Base-by-base conservation (phyloP, 2,329 filamentous ascomycete genomes). In the Diplodia mutila region DNA sequence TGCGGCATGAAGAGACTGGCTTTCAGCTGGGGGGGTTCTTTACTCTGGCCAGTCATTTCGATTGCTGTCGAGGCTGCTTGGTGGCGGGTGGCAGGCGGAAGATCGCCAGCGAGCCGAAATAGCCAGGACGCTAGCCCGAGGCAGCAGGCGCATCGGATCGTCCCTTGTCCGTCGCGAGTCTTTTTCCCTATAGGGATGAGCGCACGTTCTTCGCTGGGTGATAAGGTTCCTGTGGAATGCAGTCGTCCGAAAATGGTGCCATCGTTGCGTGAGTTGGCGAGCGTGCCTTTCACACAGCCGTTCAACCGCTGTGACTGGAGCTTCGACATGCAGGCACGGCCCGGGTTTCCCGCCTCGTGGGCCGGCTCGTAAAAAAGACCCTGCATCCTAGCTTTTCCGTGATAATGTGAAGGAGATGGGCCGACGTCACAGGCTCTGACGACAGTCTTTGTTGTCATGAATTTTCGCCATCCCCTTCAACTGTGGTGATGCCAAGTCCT, bases 131-230 rank as follows among this genome's bases (percentile, higher is more conserved):
- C 59, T 63, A 63, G 29, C 59, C 29, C 9, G 29, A 51, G 46
- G 29, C 59, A 63, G 59, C 59, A 63, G 59, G 59, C 59, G 59
- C 59, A 23, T 34, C 59, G 46, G 59, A 63, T 63, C 59, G 46
- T 37, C 59, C 59, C 46, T 37, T 63, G 12, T 27, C n/a, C 29
- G 8, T 51, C 59, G 46, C 46, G 27, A 34, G 27, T 34, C 42
- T 37, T 51, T 51, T 63, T 11, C 59, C 49, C 42, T 29, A 63
- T 51, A 63, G 34, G 59, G 59, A 51, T 63, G 9, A 3, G 42
- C 16, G n/a, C 59, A 37, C 46, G 59, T 25, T 63, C 59, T 49
- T 49, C 11, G 14, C 59, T 51, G 27, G 46, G 59, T 63, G 57
- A 61, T 49, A 49, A 48, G 21, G 14, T 59, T 8, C 4, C 57